Base-by-base conservation (phyloP, 371 early-diverging fungal genomes). In the Mortierella sp. region DNA sequence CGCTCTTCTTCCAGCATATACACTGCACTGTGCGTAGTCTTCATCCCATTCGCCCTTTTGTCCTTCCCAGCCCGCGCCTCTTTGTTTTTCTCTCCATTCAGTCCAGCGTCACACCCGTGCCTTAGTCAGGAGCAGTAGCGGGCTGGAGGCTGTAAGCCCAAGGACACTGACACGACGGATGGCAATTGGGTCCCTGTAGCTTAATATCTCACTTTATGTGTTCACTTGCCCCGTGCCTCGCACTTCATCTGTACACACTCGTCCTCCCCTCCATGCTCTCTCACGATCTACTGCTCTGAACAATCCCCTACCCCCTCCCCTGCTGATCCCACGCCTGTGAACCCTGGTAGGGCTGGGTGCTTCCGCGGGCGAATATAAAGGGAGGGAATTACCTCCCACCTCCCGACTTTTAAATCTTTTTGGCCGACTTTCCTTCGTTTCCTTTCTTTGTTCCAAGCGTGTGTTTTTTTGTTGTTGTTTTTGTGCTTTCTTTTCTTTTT, bases 311-410 rank as follows among this genome's bases (percentile, higher is more conserved):
- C 21, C 44, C n/a, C 3, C 7, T 14, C 21, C n/a, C 44, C 21
- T 43, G 21, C 44, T 21, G 44, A 44, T 44, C 44, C 43, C 43
- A 44, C 44, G 21, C 23, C 44, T n/a, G n/a, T n/a, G n/a, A n/a
- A n/a, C n/a, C n/a, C n/a, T n/a, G n/a, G n/a, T n/a, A n/a, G n/a
- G n/a, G n/a, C n/a, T n/a, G n/a, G n/a, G n/a, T 6, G 43, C 4
- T 21, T 21, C 19, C 23, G 44, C 44, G n/a, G 7, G 8, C 11
- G 11, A 19, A 2, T 19, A 34, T 34, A 34, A 34, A 34, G 14
- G 37, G 37, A 34, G 37, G 11, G 37, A 7, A 14, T 14, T 34
- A 14, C 4, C 19, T 21, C 43, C 7, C 43, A 11, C 21, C 43
- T 19, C 19, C 19, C 23, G 17, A 44, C 44, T 44, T 44, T 44